These are phyloP conservation scores for Chrysoporthe cubensis DNA, from an alignment of 2,329 filamentous ascomycete genomes.

Conservation along the genomic window DNA sequence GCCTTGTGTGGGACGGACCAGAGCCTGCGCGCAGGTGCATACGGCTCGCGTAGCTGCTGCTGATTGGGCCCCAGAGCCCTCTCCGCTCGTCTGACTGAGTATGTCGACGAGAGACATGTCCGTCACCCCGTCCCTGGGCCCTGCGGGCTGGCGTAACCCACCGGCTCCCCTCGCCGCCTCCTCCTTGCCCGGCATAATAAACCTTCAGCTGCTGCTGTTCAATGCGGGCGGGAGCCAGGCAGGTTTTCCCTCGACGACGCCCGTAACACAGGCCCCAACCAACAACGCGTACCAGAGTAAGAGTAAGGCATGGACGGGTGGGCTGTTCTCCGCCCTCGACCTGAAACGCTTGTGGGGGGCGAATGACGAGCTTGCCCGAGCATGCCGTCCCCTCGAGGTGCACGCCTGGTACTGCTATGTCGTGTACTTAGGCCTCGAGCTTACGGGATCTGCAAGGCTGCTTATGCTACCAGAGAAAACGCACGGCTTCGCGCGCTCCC, in stretches of 20 bases:
- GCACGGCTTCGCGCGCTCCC: neutral
- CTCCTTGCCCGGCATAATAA: neutral
- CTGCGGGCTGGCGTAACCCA: neutral
- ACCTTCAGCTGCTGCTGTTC: neutral
- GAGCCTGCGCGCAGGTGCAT: neutral
- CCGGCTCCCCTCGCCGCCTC: neutral
- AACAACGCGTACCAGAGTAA: neutral
- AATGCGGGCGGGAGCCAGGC: neutral
- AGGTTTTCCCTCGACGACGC: neutral
- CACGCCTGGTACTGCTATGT: neutral
- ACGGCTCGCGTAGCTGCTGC: neutral
- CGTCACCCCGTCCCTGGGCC: neutral
- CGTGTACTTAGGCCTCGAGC: neutral
- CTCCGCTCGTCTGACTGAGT: neutral
- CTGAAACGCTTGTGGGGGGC: neutral
- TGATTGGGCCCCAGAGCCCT: neutral
- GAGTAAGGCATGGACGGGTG: neutral
- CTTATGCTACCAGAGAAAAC: neutral
- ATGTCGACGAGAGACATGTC: neutral
- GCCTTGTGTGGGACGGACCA: neutral
- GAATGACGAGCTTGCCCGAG: neutral
- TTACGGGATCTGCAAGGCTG: neutral
- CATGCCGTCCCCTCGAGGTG: neutral
- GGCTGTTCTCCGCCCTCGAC: neutral
- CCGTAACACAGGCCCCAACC: neutral